phyloP scores from a whole-genome alignment of 202 grass and related monocot genomes.

The Dendrocalamus latiflorus region DNA sequence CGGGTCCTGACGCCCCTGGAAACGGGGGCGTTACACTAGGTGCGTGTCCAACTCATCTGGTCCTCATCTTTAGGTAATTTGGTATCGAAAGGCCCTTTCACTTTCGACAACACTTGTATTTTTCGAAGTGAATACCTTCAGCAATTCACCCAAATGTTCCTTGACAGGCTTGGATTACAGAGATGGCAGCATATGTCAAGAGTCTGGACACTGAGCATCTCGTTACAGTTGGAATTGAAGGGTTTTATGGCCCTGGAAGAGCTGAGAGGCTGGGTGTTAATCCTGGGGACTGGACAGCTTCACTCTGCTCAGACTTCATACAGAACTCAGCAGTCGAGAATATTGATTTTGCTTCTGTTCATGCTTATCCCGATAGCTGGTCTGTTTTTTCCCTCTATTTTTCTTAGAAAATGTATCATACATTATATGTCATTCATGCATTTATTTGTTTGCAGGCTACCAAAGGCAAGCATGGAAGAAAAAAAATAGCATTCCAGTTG shows the following conservation, averaged over 20 bases:
- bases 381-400: not conserved
- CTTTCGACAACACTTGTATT: not conserved
- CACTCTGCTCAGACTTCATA: slow-evolving; percentile 81
- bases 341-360: slow-evolving; percentile 92
- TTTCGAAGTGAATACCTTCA: not conserved
- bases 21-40: too few species aligned
- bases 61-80: slow-evolving; percentile 68
- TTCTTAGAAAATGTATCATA: not conserved
- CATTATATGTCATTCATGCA: not conserved
- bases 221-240: slow-evolving; percentile 81
- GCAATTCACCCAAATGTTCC: slow-evolving; percentile 9
- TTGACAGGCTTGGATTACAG: slow-evolving; percentile 75
- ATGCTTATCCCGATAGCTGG: slow-evolving; percentile 96
- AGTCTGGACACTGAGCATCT: slow-evolving; percentile 71
- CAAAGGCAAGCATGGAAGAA: slow-evolving; percentile 60
- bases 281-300: slow-evolving; percentile 80
- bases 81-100: not conserved
- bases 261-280: slow-evolving; percentile 50
- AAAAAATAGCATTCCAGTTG: slow-evolving; percentile 81
- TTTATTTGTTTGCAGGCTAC: slow-evolving; percentile 56
- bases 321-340: slow-evolving; percentile 67
- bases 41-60: slow-evolving; percentile 69
- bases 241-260: slow-evolving; percentile 70
- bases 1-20: too few species aligned
- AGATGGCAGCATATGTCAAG: slow-evolving; percentile 83